Evolutionary conservation across 148 eudicot genomes (phyloP).

Genomic region (Nepenthes gracilis): DNA sequence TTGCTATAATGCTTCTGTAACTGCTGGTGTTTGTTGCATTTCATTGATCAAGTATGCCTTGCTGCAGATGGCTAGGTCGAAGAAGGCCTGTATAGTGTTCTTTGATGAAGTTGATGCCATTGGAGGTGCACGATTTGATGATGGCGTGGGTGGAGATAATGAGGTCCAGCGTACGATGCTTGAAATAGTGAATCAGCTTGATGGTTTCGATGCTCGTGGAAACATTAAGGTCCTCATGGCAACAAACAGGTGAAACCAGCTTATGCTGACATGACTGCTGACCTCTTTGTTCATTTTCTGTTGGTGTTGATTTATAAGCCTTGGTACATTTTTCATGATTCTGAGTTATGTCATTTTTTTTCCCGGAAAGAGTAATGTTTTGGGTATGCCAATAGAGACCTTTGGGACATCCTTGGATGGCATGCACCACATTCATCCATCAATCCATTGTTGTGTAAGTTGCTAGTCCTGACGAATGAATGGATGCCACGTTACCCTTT

Average conservation of each 20-base stretch:
- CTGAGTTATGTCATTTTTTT: no score
- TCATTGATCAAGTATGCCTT: neutral
- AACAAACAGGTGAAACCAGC: slow-evolving; percentile 55
- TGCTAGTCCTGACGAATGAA: no score
- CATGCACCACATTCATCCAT: no score
- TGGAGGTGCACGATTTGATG: slow-evolving; percentile 89
- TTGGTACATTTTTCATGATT: no score
- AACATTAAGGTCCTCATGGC: slow-evolving; percentile 98
- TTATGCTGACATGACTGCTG: neutral
- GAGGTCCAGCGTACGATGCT: slow-evolving; percentile 98
- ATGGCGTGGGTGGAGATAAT: slow-evolving; percentile 88
- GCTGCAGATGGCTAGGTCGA: slow-evolving; percentile 87
- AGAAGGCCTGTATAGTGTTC: slow-evolving; percentile 89
- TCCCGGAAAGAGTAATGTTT: no score
- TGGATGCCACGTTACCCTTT: no score
- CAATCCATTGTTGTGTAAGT: no score
- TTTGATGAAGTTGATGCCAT: slow-evolving; percentile 94
- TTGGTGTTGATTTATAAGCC: neutral
- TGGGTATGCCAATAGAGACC: no score
- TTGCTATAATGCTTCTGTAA: neutral
- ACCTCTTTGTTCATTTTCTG: neutral
- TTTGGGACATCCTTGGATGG: no score
- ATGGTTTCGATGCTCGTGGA: slow-evolving; percentile 94
- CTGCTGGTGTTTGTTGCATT: neutral
- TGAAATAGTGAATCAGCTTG: slow-evolving; percentile 96